Percentiles rank a stretch among this genome's conserved stretches.
Evolutionary conservation across 805 yeast species (phyloP).

Genomic region (Metschnikowia dekortorum): DNA sequence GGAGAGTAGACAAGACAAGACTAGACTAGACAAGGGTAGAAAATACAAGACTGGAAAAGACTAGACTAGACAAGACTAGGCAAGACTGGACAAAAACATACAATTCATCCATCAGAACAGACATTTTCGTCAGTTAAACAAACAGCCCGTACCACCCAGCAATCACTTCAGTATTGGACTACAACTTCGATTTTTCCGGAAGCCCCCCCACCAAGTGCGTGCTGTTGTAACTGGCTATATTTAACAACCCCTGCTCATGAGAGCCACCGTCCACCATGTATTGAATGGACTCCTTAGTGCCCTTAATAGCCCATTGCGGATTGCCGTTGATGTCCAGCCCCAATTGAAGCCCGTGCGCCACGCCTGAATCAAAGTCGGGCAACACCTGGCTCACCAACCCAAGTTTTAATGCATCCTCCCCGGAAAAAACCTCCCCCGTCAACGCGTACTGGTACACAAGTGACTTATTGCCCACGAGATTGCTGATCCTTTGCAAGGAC

Average conservation of each 20-base stretch:
- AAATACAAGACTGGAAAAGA: too few species aligned
- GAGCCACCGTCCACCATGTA: slow-evolving; percentile 30
- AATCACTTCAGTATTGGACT: background rate
- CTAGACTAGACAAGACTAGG: too few species aligned
- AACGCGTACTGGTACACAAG: slow-evolving; percentile 56
- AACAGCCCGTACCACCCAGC: too few species aligned
- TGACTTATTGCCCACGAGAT: slow-evolving; percentile 49
- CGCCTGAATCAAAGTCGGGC: slow-evolving; percentile 45
- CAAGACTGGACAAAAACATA: too few species aligned
- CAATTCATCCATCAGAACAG: too few species aligned
- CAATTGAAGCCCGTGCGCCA: slow-evolving; percentile 44
- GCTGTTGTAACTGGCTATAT: slow-evolving; percentile 53
- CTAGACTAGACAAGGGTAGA: too few species aligned
- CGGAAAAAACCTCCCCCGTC: slow-evolving; percentile 55
- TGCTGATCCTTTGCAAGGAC: slow-evolving; percentile 62
- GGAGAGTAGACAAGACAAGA: too few species aligned
- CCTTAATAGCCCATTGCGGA: slow-evolving; percentile 58
- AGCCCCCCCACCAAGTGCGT: slow-evolving; percentile 22
- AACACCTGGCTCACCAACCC: slow-evolving; percentile 52
- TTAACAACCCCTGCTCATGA: slow-evolving; percentile 44
- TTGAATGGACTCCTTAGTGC: slow-evolving; percentile 57
- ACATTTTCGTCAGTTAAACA: too few species aligned
- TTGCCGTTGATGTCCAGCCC: slow-evolving; percentile 46
- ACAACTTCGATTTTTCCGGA: slow-evolving; percentile 8
- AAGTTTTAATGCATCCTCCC: slow-evolving; percentile 49